These are phyloP conservation scores for Acorus calamus DNA, from an alignment of 106 monocot species.

Conservation along the genomic window DNA sequence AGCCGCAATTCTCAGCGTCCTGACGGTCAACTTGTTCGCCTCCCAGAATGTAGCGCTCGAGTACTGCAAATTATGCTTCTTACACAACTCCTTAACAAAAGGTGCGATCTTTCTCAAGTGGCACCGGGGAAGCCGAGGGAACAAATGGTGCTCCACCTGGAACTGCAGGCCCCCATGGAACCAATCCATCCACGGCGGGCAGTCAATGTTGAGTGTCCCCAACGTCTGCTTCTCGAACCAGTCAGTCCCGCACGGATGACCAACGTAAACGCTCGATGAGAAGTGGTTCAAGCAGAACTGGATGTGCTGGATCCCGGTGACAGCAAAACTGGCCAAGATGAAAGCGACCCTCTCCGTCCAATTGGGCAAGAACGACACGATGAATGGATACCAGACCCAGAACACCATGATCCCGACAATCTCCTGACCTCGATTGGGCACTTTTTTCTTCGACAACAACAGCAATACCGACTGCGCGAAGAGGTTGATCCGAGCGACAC, in stretches of 20 bases:
- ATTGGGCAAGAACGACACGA: slow-evolving; percentile 7
- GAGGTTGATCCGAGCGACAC: slow-evolving; percentile 13
- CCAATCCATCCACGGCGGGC: slow-evolving; percentile 8
- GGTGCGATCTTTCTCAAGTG: slow-evolving; percentile 10
- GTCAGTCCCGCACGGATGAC: slow-evolving; percentile 1
- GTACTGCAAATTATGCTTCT: slow-evolving; percentile 14
- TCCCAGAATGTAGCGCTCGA: slow-evolving; percentile 2
- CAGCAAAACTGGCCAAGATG: not conserved
- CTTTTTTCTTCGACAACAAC: slow-evolving; percentile 1
- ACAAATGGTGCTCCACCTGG: slow-evolving; percentile 16
- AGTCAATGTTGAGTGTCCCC: no score
- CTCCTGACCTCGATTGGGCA: slow-evolving; percentile 11
- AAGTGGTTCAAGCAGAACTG: slow-evolving; percentile 16
- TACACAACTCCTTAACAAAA: slow-evolving; percentile 12
- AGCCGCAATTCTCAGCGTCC: slow-evolving; percentile 4
- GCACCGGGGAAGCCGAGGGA: slow-evolving; percentile 10
- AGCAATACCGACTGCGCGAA: slow-evolving; percentile 4
- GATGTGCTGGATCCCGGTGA: slow-evolving; percentile 9
- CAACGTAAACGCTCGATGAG: slow-evolving; percentile 9
- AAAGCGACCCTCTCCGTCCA: slow-evolving; percentile 8
- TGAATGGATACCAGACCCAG: slow-evolving; percentile 11
- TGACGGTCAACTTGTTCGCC: slow-evolving; percentile 7
- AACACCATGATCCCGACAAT: slow-evolving; percentile 1
- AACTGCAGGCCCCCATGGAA: slow-evolving; percentile 18
- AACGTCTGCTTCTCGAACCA: not conserved